Conservation (phyloP, 2,329 filamentous ascomycete species). For the Trichoderma brevicompactum region DNA sequence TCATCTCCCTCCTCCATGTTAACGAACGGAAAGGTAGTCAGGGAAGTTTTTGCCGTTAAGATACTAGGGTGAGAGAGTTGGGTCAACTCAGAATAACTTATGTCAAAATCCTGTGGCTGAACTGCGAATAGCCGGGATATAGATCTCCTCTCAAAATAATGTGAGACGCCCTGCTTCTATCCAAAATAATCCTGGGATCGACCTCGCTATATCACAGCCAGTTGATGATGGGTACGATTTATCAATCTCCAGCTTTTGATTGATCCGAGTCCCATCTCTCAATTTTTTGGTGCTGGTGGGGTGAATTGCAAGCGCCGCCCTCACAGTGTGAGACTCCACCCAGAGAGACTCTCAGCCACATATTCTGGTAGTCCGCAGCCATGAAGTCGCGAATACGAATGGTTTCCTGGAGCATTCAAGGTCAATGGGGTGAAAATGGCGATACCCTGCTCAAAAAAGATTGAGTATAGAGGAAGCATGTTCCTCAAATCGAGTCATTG, state of each 20-base stretch:
- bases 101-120: not conserved
- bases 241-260: constrained; percentile 6
- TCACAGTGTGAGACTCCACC: constrained; percentile 27
- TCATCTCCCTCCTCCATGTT: constrained; percentile 44
- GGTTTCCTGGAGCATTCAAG: not conserved
- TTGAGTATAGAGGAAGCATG: too few species aligned
- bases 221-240: not conserved
- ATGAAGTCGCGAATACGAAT: not conserved
- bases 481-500: too few species aligned
- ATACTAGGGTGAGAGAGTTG: not conserved
- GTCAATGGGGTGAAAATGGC: too few species aligned
- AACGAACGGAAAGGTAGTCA: not conserved
- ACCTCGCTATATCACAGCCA: not conserved
- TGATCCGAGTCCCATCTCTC: constrained; percentile 4
- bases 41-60: not conserved
- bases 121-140: not conserved
- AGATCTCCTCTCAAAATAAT: not conserved
- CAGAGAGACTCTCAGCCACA: not conserved
- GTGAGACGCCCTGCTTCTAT: not conserved
- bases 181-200: not conserved
- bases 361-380: not conserved
- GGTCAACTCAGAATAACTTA: not conserved
- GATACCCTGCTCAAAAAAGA: not conserved
- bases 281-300: constrained; percentile 25
- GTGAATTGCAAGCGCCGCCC: constrained; percentile 23